Conservation (phyloP, 306 rosid species). For the Lupinus albus region DNA sequence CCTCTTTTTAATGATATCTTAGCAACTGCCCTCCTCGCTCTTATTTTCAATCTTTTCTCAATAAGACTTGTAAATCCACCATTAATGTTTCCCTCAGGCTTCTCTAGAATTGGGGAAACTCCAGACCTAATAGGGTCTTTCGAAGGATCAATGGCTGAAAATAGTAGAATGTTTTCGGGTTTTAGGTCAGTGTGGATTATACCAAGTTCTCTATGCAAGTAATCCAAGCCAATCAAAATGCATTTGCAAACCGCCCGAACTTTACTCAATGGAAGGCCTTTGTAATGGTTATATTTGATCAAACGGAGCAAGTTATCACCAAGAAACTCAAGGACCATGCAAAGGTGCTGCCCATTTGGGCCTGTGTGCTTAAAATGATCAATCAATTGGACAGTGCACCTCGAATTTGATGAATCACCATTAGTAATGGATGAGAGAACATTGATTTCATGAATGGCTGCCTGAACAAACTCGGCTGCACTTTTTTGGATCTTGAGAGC, state of each 20-base stretch:
- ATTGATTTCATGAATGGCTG: constrained; percentile 90
- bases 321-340: constrained; percentile 97
- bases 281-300: constrained; percentile 73
- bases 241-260: constrained; percentile 87
- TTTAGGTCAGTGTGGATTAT: constrained; percentile 89
- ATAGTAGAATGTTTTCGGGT: constrained; percentile 90
- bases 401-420: constrained; percentile 70
- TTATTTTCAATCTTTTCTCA: constrained; percentile 82
- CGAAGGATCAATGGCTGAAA: constrained; percentile 73
- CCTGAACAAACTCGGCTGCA: constrained; percentile 86
- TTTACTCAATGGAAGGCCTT: constrained; percentile 71
- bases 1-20: constrained; percentile 74
- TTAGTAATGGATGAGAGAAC: constrained; percentile 73
- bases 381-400: constrained; percentile 73
- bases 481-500: constrained; percentile 99
- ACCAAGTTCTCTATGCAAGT: constrained; percentile 88
- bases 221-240: constrained; percentile 79
- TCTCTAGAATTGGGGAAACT: constrained; percentile 68
- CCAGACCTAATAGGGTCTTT: constrained; percentile 82
- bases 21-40: constrained; percentile 88
- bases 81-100: constrained; percentile 72
- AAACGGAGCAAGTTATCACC: constrained; percentile 95
- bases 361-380: constrained; percentile 93
- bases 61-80: constrained; percentile 69
- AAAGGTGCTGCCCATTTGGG: constrained; percentile 94